These are phyloP conservation scores for Fusarium burgessii DNA, from an alignment of 2,329 filamentous ascomycete species.

Conservation along the genomic window DNA sequence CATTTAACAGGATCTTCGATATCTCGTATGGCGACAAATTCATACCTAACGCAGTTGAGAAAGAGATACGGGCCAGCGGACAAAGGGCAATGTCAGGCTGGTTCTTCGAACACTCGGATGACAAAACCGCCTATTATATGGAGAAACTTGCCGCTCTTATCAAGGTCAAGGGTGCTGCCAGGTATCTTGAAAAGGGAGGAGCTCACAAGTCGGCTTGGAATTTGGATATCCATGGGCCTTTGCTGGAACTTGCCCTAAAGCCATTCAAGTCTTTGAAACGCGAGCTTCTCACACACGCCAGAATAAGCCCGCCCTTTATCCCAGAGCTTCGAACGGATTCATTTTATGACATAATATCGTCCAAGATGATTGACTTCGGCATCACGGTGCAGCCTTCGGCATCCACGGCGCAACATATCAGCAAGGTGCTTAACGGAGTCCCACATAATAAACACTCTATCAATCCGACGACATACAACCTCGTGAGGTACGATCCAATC, in stretches of 20 bases:
- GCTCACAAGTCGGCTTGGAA: background rate
- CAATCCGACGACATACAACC: background rate
- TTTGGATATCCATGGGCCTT: background rate
- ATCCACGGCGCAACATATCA: background rate
- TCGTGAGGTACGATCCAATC: background rate
- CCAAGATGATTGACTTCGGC: background rate
- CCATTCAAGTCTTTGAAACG: background rate
- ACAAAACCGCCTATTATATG: background rate
- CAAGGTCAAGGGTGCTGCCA: background rate
- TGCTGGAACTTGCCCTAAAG: background rate
- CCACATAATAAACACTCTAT: background rate
- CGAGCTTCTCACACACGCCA: background rate
- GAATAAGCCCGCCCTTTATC: background rate
- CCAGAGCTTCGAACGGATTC: background rate
- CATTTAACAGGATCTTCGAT: background rate
- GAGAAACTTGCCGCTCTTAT: background rate
- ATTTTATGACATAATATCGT: background rate
- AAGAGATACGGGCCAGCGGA: background rate
- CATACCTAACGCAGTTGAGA: background rate
- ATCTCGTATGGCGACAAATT: background rate
- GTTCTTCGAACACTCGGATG: background rate
- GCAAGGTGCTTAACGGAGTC: background rate
- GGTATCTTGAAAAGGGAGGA: background rate
- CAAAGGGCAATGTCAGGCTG: background rate
- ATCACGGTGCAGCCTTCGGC: background rate